Conservation (phyloP, 2,329 filamentous ascomycete genomes). For the Phoma sp. region DNA sequence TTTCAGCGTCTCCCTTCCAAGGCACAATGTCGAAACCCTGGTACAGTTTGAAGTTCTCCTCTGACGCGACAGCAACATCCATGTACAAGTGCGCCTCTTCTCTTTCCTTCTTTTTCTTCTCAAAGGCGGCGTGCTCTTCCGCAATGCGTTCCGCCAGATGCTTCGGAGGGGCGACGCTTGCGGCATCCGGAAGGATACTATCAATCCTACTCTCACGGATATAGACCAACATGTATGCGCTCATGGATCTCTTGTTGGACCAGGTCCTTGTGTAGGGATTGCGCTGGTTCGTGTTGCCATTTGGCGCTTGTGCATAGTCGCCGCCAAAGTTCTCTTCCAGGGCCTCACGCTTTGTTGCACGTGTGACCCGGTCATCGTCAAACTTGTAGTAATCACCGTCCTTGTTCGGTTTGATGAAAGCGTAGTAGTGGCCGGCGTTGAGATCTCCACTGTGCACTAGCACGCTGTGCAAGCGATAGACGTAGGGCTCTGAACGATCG, state of each 20-base stretch:
- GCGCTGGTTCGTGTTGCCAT: constrained; percentile 61
- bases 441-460: constrained; percentile 95
- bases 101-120: constrained; percentile 82
- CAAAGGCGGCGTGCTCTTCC: constrained; percentile 78
- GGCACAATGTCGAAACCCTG: constrained; percentile 79
- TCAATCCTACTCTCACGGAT: constrained; percentile 87
- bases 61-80: constrained; percentile 79
- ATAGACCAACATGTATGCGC: constrained; percentile 99
- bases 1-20: constrained; percentile 62
- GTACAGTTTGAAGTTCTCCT: constrained; percentile 79
- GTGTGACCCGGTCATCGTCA: constrained; percentile 96
- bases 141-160: constrained; percentile 81
- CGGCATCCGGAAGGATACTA: constrained; percentile 76
- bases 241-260: constrained; percentile 74
- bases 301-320: constrained; percentile 69
- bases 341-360: constrained; percentile 87
- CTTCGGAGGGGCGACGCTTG: constrained; percentile 76
- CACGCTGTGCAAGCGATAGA: constrained; percentile 92
- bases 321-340: constrained; percentile 97
- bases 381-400: constrained; percentile 96
- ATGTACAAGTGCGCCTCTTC: constrained; percentile 96
- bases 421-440: constrained; percentile 98
- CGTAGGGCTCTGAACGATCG: constrained; percentile 86
- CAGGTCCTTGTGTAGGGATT: constrained; percentile 69
- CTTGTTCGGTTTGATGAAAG: constrained; percentile 88